These are phyloP conservation scores for Omphalotus guepiniiformis DNA, from an alignment of 768 basidiomycete genomes.

Conservation along the genomic window DNA sequence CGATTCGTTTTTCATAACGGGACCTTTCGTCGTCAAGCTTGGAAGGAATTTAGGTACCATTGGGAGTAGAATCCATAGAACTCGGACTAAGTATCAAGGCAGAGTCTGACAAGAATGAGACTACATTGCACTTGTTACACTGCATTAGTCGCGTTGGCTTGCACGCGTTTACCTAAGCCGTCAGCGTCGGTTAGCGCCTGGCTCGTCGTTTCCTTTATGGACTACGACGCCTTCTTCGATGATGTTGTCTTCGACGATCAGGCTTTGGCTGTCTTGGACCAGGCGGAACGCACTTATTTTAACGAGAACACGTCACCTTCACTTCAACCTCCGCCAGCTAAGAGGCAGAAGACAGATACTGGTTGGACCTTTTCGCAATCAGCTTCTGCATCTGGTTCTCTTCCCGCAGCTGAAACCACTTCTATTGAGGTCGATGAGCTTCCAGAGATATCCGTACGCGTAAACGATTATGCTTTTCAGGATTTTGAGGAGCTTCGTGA, in stretches of 20 bases:
- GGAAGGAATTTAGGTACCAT: conserved; percentile 8
- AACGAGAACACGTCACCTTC: conserved; percentile 17
- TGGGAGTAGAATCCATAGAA: conserved; percentile 14
- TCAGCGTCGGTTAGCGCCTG: background rate
- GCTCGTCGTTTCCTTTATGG: conserved; percentile 33
- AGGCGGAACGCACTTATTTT: conserved; percentile 46
- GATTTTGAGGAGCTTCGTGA: conserved; percentile 12
- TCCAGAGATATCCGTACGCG: conserved; percentile 60
- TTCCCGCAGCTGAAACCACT: conserved; percentile 20
- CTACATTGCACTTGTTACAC: background rate
- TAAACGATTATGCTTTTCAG: conserved; percentile 47
- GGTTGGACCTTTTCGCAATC: conserved; percentile 42
- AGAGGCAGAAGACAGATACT: conserved; percentile 50
- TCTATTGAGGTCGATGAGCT: conserved; percentile 45
- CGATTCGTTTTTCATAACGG: conserved; percentile 53
- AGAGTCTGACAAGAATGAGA: background rate
- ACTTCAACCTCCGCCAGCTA: conserved; percentile 36
- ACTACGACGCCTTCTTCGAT: conserved; percentile 62
- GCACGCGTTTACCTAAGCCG: background rate
- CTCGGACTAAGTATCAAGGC: background rate
- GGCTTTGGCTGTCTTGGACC: conserved; percentile 57
- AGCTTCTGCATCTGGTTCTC: conserved; percentile 4
- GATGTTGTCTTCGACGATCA: conserved; percentile 62
- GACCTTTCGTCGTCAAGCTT: conserved; percentile 48
- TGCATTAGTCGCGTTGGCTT: background rate